phyloP scores from a whole-genome alignment of 345 rosid species.

The Citrus inodora region DNA sequence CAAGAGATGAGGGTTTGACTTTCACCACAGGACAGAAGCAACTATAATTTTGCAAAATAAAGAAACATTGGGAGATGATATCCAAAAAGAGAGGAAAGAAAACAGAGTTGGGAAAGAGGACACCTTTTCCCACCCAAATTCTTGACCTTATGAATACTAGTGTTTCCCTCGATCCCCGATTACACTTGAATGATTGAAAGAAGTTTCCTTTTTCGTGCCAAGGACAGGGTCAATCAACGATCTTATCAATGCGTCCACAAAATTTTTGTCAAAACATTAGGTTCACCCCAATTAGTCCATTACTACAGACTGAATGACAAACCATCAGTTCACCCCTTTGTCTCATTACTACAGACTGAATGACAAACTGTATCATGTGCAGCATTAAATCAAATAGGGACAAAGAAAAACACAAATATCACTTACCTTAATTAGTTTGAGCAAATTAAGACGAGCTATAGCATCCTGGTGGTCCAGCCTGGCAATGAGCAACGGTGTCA shows the following conservation, averaged over 20 bases:
- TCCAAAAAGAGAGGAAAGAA: no score
- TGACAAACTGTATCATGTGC: not conserved
- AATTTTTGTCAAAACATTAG: not conserved
- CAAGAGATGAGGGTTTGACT: not conserved
- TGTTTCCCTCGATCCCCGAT: not conserved
- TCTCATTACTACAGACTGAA: not conserved
- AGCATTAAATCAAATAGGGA: not conserved
- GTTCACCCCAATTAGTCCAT: not conserved
- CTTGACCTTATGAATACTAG: not conserved
- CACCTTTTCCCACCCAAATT: not conserved
- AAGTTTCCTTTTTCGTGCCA: not conserved
- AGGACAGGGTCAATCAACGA: not conserved
- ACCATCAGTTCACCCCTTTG: not conserved
- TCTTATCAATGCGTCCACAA: not conserved
- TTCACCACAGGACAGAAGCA: no score
- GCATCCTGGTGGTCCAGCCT: constrained; percentile 98
- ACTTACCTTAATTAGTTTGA: constrained; percentile 84
- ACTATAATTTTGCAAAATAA: no score
- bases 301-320: not conserved
- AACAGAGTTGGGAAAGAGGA: not conserved
- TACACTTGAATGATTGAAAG: not conserved
- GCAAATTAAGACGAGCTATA: constrained; percentile 89
- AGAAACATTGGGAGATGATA: no score
- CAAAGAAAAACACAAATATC: not conserved
- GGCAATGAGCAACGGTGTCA: constrained; percentile 82